Evolutionary conservation across 2,329 filamentous ascomycete genomes (phyloP), one percentile per base, ranked within the genome.

Genomic region (Pleurostoma richardsiae): DNA sequence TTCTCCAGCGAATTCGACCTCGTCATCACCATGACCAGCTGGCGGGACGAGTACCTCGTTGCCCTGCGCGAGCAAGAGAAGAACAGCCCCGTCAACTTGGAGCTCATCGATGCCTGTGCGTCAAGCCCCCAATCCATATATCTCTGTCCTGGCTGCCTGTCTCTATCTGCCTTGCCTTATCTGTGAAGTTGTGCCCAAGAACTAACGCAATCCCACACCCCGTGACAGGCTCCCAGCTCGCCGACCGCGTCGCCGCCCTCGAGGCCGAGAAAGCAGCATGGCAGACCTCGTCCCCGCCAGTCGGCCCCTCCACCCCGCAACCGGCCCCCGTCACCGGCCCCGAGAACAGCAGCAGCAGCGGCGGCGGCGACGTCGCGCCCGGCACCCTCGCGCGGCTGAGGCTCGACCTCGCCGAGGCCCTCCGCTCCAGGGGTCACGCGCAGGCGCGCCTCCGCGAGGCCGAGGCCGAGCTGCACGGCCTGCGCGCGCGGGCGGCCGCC

Each of bases 41-140:
- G 91, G 88, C 80, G 85, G 59, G 83, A 88, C 55, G 87, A 95
- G 59, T 96, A 95, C 65, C 74, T 88, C 52, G 74, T 80, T 51
- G 85, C 86, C 54, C 75, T 97, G 54, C 78, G 82, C 56, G 83
- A 86, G 58, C 88, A 89, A 58, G 77, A 82, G 59, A 77, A 82
- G 52, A 86, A 90, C 49, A 76, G 71, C 54, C 73, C 76, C 4
- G 71, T 82, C 50, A 80, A 81, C 54, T 71, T 72, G 58, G 77
- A 83, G 44, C 78, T 95, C 51, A 86, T 95, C 58, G 78, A 90
- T 62, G 85, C 88, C 51, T 96, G 91, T 95, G 64, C 55, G 80
- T 64, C 11, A 39, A 36, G 47, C 51, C 46, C 49, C 29, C 51
- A 36, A 40, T 10, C 26, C 30, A 29, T 29, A 19, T 45, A 5